Percentiles rank a stretch among this genome's conserved stretches.
phyloP scores from a whole-genome alignment of 2,329 filamentous ascomycete species.

The Botrytis deweyae region DNA sequence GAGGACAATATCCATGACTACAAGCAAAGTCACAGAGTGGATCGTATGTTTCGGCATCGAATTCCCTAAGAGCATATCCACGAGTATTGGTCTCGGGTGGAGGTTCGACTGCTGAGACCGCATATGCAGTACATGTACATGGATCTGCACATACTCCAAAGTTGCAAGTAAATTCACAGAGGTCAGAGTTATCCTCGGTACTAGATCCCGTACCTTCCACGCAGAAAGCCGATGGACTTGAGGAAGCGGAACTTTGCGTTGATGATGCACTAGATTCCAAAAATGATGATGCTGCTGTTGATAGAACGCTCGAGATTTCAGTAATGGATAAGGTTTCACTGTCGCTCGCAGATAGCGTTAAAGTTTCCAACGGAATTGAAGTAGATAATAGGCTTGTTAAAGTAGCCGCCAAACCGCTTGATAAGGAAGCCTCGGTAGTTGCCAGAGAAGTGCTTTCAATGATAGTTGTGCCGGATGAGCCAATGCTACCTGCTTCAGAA shows the following conservation, averaged over 20 bases:
- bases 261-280: neutral
- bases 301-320: neutral
- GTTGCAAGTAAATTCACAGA: conserved; percentile 8
- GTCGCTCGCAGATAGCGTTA: neutral
- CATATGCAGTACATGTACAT: conserved; percentile 16
- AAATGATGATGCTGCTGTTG: neutral
- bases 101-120: neutral
- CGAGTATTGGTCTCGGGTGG: neutral
- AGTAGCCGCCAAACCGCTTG: neutral
- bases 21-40: conserved; percentile 7
- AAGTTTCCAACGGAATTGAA: neutral
- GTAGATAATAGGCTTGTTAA: neutral
- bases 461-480: neutral
- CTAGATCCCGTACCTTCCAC: neutral
- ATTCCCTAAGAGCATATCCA: neutral
- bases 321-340: neutral
- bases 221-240: neutral
- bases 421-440: neutral
- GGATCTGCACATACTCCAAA: conserved; percentile 9
- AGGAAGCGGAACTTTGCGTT: neutral
- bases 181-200: neutral
- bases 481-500: neutral
- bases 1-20: neutral
- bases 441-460: neutral
- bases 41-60: conserved; percentile 2